phyloP scores from a whole-genome alignment of 805 yeast species.

The Danielia oregonensis region DNA sequence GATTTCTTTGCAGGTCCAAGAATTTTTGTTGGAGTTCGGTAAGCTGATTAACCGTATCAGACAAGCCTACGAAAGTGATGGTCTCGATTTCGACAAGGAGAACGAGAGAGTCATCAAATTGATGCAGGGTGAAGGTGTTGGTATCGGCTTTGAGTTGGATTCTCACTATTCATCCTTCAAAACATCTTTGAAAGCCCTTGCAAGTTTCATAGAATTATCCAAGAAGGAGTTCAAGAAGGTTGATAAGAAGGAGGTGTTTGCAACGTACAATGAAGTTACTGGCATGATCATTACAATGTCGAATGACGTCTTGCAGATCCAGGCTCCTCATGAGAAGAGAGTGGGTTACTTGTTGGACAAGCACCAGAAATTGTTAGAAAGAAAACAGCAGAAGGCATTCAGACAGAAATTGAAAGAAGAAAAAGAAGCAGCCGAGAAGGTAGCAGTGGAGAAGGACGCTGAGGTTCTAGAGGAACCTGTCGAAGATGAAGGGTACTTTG shows the following conservation, averaged over 20 bases:
- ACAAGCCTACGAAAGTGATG: constrained; percentile 40
- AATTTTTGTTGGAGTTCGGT: constrained; percentile 41
- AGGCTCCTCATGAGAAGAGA: constrained; percentile 28
- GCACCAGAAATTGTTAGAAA: constrained; percentile 25
- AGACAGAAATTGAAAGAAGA: constrained; percentile 30
- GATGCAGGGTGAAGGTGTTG: constrained; percentile 10
- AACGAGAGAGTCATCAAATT: constrained; percentile 37
- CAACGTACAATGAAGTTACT: constrained; percentile 22
- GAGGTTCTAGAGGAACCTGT: constrained; percentile 4
- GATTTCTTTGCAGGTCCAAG: constrained; percentile 41
- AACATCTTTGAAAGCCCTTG: constrained; percentile 25
- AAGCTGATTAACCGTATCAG: constrained; percentile 42
- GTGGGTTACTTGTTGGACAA: constrained; percentile 23
- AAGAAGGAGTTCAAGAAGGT: constrained; percentile 19
- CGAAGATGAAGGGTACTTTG: constrained; percentile 7
- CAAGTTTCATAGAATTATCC: constrained; percentile 18
- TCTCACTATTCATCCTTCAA: constrained; percentile 22
- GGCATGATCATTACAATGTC: constrained; percentile 26
- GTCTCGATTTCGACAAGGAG: constrained; percentile 51
- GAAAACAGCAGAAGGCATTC: constrained; percentile 29
- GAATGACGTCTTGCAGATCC: constrained; percentile 27
- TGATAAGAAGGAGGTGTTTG: constrained; percentile 24
- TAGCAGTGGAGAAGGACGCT: constrained; percentile 7
- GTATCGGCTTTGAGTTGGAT: constrained; percentile 21
- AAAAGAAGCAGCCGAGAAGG: constrained; percentile 18